Percentiles rank a stretch among this genome's conserved stretches.
These are phyloP conservation scores for Periconia sp. DNA, from an alignment of 2,329 filamentous ascomycete species.

Conservation along the genomic window DNA sequence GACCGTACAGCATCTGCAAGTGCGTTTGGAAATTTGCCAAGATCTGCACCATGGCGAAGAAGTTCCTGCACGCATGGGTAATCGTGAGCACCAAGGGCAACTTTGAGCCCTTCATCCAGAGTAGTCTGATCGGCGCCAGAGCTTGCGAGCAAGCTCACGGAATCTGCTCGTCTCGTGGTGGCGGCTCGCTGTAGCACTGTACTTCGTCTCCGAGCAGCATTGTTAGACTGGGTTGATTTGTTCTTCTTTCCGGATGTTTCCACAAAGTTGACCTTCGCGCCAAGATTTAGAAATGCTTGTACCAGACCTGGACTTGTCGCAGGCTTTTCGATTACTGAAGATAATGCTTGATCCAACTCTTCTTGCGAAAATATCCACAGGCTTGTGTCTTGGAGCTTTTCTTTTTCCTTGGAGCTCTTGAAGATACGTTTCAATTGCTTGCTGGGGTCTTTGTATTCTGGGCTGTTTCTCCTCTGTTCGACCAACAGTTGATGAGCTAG, in stretches of 20 bases:
- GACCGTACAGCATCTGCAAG: conserved; percentile 34
- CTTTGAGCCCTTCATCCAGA: conserved; percentile 36
- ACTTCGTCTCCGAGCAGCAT: conserved; percentile 32
- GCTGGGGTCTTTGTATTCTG: conserved; percentile 30
- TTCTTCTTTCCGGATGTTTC: conserved; percentile 21
- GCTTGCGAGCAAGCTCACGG: conserved; percentile 33
- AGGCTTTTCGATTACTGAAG: conserved; percentile 32
- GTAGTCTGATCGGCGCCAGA: conserved; percentile 39
- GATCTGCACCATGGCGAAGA: conserved; percentile 37
- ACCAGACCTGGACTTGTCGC: conserved; percentile 33
- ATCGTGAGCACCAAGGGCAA: conserved; percentile 34
- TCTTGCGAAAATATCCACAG: conserved; percentile 37
- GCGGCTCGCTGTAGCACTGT: conserved; percentile 40
- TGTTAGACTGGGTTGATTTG: conserved; percentile 22
- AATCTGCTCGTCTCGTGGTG: conserved; percentile 30
- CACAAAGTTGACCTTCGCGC: conserved; percentile 38
- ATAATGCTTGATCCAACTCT: conserved; percentile 38
- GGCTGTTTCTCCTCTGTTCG: conserved; percentile 30
- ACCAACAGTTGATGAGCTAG: conserved; percentile 34
- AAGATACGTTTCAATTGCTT: conserved; percentile 39
- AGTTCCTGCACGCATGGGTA: conserved; percentile 35
- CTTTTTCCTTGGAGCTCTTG: conserved; percentile 39
- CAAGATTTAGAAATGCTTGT: conserved; percentile 36
- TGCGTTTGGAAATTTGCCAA: conserved; percentile 33
- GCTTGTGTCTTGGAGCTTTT: conserved; percentile 28